Base-by-base conservation (phyloP, 2,329 filamentous ascomycete genomes). In the Phoma herbarum region DNA sequence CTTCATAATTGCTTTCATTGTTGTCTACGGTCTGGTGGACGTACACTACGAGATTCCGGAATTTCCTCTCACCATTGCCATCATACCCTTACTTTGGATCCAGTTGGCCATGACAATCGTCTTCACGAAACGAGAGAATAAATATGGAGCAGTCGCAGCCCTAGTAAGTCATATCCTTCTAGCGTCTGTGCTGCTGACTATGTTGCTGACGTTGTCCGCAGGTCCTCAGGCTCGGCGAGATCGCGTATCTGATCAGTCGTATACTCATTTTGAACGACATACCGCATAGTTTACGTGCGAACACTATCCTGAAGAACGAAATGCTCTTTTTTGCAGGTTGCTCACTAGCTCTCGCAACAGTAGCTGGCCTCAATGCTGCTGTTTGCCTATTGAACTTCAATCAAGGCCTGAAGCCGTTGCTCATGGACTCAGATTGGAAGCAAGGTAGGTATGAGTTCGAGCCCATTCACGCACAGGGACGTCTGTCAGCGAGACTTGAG, bases 21-120 rank as follows among this genome's bases (percentile, higher is more conserved):
- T 72, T 14, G 28, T 65, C 10, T 73, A 70, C 43, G 63, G 48
- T 12, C 25, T 70, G 9, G 48, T 72, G 18, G 41, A 68, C 26
- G 66, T 71, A 0, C 68, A 72, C 28, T 72, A 60, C 41, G 11
- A 29, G 1, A 33, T 65, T 23, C 70, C 69, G 2, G 69, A 71
- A 9, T 71, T 70, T 25, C 50, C 61, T 9, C 43, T 71, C 16
- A 71, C 69, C 0, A 59, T 73, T 37, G 58, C 61, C 3, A 55
- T 73, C n/a, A 67, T 73, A 22, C 69, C 70, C 1, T 45, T 59
- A 11, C 51, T 61, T 2, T 43, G 66, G 9, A 23, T 70, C 3
- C 64, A 65, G 14, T 29, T 67, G 8, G 42, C 26, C 2, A 42
- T 71, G 11, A 63, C 62, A 0, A 55, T 65, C 1, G 42, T 60